phyloP scores from a whole-genome alignment of 2,329 filamentous ascomycete genomes.

The Nothophoma quercina region DNA sequence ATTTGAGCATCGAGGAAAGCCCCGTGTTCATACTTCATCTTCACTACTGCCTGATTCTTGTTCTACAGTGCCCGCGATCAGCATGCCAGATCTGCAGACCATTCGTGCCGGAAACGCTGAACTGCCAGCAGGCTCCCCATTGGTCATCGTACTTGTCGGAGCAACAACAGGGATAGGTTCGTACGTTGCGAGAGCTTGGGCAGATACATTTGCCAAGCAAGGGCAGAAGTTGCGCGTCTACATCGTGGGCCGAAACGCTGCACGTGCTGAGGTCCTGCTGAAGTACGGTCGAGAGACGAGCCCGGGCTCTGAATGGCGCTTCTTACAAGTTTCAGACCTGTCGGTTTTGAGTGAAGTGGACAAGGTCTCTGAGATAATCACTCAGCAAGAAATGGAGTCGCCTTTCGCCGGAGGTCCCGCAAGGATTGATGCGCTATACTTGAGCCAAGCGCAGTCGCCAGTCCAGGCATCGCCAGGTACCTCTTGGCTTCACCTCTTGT shows the following conservation, averaged over 20 bases:
- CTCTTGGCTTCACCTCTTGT: slow-evolving; percentile 54
- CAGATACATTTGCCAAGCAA: slow-evolving; percentile 23
- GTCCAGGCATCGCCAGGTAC: slow-evolving; percentile 57
- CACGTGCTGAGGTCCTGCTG: slow-evolving; percentile 36
- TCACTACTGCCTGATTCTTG: no score
- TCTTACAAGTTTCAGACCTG: slow-evolving; percentile 43
- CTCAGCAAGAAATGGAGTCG: slow-evolving; percentile 28
- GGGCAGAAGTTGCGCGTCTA: slow-evolving; percentile 49
- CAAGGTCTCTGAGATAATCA: slow-evolving; percentile 38
- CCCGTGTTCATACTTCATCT: no score
- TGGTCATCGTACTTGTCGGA: slow-evolving; percentile 31
- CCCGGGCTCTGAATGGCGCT: slow-evolving; percentile 44
- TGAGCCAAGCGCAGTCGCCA: slow-evolving; percentile 38
- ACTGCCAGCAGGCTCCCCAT: slow-evolving; percentile 26
- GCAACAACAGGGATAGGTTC: slow-evolving; percentile 39
- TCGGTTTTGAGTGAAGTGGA: slow-evolving; percentile 48
- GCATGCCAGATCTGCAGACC: slow-evolving; percentile 26
- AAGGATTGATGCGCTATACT: slow-evolving; percentile 47
- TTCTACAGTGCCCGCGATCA: background rate
- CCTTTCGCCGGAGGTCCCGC: slow-evolving; percentile 28
- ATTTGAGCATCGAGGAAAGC: no score
- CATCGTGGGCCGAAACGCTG: slow-evolving; percentile 53
- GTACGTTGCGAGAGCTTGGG: slow-evolving; percentile 30
- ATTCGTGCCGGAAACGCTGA: slow-evolving; percentile 24
- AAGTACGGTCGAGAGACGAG: slow-evolving; percentile 35